phyloP scores from a whole-genome alignment of 495 filamentous ascomycete genomes.

The Cryomyces minteri region DNA sequence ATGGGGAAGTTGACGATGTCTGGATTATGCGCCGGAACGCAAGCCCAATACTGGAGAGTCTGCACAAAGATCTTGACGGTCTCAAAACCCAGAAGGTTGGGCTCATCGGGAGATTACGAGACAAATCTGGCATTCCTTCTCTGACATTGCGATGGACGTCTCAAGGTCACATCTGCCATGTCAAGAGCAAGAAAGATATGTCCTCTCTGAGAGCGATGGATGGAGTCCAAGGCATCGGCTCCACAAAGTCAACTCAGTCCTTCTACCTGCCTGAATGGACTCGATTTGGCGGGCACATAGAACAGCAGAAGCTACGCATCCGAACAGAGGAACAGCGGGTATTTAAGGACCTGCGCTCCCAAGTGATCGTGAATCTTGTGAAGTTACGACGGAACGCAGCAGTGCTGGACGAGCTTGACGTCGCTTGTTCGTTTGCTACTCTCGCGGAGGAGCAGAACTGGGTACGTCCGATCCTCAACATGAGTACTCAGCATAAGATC shows the following conservation, averaged over 20 bases:
- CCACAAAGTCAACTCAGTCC: constrained; percentile 67
- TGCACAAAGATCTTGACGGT: constrained; percentile 45
- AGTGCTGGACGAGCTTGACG: constrained; percentile 83
- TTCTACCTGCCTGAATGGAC: constrained; percentile 80
- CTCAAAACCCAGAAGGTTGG: constrained; percentile 36
- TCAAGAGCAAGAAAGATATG: constrained; percentile 61
- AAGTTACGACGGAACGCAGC: constrained; percentile 72
- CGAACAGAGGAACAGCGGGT: constrained; percentile 62
- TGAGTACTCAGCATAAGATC: constrained; percentile 37
- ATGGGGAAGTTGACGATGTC: constrained; percentile 26
- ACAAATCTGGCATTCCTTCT: constrained; percentile 28
- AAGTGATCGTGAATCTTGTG: constrained; percentile 59
- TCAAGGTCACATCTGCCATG: constrained; percentile 73
- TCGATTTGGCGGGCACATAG: constrained; percentile 51
- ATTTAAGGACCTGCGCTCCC: constrained; percentile 47
- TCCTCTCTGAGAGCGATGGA: constrained; percentile 17
- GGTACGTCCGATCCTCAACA: constrained; percentile 51
- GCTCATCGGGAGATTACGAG: constrained; percentile 41
- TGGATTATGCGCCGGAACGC: constrained; percentile 79
- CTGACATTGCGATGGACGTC: constrained; percentile 73
- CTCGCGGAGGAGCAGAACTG: constrained; percentile 58
- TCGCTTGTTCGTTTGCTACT: constrained; percentile 63
- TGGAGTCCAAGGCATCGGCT: constrained; percentile 42
- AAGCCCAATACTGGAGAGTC: constrained; percentile 37
- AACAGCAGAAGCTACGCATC: constrained; percentile 55